Base-by-base conservation (phyloP, 108 stramenopile genomes). In the Nitzschia inconspicua region DNA sequence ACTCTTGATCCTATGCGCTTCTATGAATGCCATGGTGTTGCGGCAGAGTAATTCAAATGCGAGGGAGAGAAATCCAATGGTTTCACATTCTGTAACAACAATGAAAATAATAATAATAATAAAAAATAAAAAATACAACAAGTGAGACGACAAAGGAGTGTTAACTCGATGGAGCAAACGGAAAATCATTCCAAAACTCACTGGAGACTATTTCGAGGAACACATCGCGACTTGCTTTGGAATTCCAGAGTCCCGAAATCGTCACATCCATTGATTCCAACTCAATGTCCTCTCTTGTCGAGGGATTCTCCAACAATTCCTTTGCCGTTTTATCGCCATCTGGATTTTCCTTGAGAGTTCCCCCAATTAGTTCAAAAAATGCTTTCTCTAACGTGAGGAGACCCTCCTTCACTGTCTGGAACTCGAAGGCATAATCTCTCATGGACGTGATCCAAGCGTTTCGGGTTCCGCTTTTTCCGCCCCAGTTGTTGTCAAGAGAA, bases 361-460 rank as follows among this genome's bases (percentile, higher is more conserved):
- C 84, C 40, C 85, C 79, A 29, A 74, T 78, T 36, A 93, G 68
- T 27, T 89, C 81, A 41, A 84, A 75, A 46, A 93, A 82, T 3
- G 88, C 91, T 47, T 67, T 66, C 63, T 93, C 91, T 20, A 93
- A 58, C 16, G 88, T 93, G 34, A 93, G 62, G 19, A 93, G 60
- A 7, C 91, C 88, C 32, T 88, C 71, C 7, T 70, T 64, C 14
- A 68, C 83, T 24, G 82, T 80, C 10, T 77, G 70, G 42, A 89
- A 83, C 32, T 81, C 75, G 58, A 82, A 78, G 0, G 78, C 76
- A 59, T 82, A 75, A 30, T 93, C 91, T 59, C 78, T 89, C 76
- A 93, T 73, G 2, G 82, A 85, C 5, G 84, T 72, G 8, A 83
- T 82, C 91, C 91, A 93, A 9, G 73, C 79, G 67, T 80, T 80